Conservation (phyloP, 768 basidiomycete genomes). For the Jaapia argillacea region DNA sequence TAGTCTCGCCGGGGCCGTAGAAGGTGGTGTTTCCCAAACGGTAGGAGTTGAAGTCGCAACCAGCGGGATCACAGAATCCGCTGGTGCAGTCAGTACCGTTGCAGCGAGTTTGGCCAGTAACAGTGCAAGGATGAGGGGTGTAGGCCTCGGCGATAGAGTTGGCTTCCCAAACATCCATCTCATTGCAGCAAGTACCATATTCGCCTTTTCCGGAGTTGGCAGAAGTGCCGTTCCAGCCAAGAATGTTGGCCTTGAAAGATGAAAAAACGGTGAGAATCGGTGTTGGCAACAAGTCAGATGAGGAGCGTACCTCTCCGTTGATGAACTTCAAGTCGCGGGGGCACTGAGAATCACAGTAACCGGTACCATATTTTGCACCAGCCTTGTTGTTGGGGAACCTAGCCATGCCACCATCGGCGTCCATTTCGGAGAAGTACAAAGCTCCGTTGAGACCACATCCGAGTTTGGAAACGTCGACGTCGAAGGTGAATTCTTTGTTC, state of each 20-base stretch:
- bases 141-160: no score
- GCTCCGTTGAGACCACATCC: slow-evolving; percentile 50
- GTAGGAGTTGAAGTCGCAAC: slow-evolving; percentile 56
- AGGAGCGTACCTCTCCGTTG: slow-evolving; percentile 40
- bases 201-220: slow-evolving; percentile 33
- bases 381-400: slow-evolving; percentile 44
- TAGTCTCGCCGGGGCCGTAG: slow-evolving; percentile 36
- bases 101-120: slow-evolving; percentile 39
- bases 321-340: no score
- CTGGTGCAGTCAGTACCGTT: slow-evolving; percentile 34
- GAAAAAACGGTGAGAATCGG: background rate
- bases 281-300: background rate
- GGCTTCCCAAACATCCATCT: no score
- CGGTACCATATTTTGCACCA: slow-evolving; percentile 47
- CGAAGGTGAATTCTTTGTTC: slow-evolving; percentile 49
- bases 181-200: slow-evolving; percentile 40
- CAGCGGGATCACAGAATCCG: no score
- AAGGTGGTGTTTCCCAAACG: slow-evolving; percentile 39
- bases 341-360: slow-evolving; percentile 50
- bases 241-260: slow-evolving; percentile 35
- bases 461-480: slow-evolving; percentile 44
- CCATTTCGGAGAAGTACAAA: slow-evolving; percentile 48
- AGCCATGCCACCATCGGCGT: slow-evolving; percentile 39
- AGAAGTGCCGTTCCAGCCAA: slow-evolving; percentile 29
- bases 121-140: no score